Evolutionary conservation across 108 stramenopile genomes (phyloP).

Genomic region (Fragilaria crotonensis): DNA sequence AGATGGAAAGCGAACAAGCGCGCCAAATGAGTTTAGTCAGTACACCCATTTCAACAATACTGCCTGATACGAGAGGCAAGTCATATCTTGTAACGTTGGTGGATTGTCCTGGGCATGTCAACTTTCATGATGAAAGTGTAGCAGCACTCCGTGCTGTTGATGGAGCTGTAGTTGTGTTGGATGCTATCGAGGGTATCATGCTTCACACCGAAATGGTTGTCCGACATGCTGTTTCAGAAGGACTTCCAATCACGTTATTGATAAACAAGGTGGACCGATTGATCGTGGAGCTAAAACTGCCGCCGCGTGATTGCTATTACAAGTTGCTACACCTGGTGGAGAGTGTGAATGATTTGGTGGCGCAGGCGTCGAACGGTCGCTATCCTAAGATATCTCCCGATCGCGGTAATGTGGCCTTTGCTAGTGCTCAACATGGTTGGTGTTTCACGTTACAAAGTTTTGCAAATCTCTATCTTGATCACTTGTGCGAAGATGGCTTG

Average conservation of each 20-base stretch:
- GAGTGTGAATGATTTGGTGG: constrained; percentile 72
- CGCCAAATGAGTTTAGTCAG: constrained; percentile 88
- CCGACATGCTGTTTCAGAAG: constrained; percentile 69
- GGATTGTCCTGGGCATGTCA: constrained; percentile 93
- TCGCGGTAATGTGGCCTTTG: constrained; percentile 88
- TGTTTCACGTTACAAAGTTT: constrained; percentile 84
- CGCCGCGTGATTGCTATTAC: constrained; percentile 92
- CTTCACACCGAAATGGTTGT: constrained; percentile 86
- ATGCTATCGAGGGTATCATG: constrained; percentile 96
- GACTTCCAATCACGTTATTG: constrained; percentile 72
- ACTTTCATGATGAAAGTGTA: constrained; percentile 93
- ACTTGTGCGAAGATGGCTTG: constrained; percentile 38
- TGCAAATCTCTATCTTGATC: constrained; percentile 78
- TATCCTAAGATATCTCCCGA: constrained; percentile 72
- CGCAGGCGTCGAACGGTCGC: constrained; percentile 48
- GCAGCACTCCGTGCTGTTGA: constrained; percentile 83
- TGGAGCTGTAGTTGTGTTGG: constrained; percentile 89
- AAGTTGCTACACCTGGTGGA: constrained; percentile 90
- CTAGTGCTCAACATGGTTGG: constrained; percentile 85
- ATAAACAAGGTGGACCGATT: constrained; percentile 96
- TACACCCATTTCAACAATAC: constrained; percentile 78
- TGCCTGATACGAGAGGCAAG: constrained; percentile 87
- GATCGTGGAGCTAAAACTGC: constrained; percentile 91
- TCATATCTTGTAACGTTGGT: constrained; percentile 78
- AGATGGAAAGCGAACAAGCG: constrained; percentile 87